Percentiles rank a stretch among this genome's conserved stretches.
These are phyloP conservation scores for Alternaria hordeiaustralica DNA, from an alignment of 2,329 filamentous ascomycete species.

Conservation along the genomic window DNA sequence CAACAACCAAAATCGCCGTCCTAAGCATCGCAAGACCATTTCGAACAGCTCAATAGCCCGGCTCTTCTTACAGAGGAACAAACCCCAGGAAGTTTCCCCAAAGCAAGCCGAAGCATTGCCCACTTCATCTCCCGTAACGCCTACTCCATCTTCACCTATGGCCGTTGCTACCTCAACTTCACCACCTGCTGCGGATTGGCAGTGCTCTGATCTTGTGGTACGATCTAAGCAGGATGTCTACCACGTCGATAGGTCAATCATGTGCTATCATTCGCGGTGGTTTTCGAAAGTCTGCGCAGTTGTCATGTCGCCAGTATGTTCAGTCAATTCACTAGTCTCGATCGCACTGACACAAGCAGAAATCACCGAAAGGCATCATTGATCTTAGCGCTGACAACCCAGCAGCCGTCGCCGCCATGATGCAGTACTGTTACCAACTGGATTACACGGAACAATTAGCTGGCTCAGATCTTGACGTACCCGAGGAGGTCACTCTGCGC, in stretches of 20 bases:
- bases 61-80: slow-evolving; percentile 21
- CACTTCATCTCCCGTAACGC: slow-evolving; percentile 1
- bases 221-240: slow-evolving; percentile 37
- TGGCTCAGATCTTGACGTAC: slow-evolving; percentile 22
- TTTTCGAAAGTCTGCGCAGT: slow-evolving; percentile 39
- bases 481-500: slow-evolving; percentile 28
- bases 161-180: neutral
- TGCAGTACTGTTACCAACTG: slow-evolving; percentile 42
- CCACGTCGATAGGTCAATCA: slow-evolving; percentile 38
- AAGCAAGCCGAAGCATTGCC: slow-evolving; percentile 1
- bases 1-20: neutral
- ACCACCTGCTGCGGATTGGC: slow-evolving; percentile 14
- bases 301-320: slow-evolving; percentile 27
- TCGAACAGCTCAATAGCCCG: slow-evolving; percentile 18
- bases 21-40: slow-evolving; percentile 20
- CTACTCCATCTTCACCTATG: neutral
- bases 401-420: slow-evolving; percentile 41
- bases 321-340: neutral
- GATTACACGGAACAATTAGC: slow-evolving; percentile 36
- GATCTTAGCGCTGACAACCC: slow-evolving; percentile 42
- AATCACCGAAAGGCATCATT: slow-evolving; percentile 31
- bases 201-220: slow-evolving; percentile 38
- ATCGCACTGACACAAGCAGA: slow-evolving; percentile 22
- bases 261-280: slow-evolving; percentile 41
- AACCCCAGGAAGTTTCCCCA: slow-evolving; percentile 2